Percentiles rank a stretch among this genome's conserved stretches.
Conservation (phyloP, 225 moss, liverwort and hornwort genomes). For the Physcomitrellopsis africana region DNA sequence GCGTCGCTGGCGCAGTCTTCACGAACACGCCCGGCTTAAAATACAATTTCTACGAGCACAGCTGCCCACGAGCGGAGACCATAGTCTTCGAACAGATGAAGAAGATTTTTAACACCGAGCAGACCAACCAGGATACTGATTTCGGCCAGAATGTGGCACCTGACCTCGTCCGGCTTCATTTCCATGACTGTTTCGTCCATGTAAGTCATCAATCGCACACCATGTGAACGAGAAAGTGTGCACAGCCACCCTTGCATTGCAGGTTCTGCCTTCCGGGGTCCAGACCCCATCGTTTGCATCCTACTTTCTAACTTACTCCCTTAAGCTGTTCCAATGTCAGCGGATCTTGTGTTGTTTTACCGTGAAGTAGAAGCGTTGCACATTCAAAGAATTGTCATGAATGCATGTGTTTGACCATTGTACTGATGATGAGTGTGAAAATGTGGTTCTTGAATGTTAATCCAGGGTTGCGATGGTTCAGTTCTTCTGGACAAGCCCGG, state of each 20-base stretch:
- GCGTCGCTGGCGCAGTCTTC: too few species aligned
- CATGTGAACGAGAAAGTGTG: neutral
- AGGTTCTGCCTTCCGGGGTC: too few species aligned
- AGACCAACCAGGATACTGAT: neutral
- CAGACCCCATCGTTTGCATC: too few species aligned
- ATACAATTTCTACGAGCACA: neutral
- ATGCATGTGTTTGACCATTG: neutral
- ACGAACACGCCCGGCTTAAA: too few species aligned
- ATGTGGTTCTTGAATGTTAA: neutral
- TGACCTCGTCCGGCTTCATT: slow-evolving; percentile 29
- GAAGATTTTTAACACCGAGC: neutral
- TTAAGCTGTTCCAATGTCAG: too few species aligned
- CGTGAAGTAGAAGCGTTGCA: neutral
- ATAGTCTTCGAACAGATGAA: slow-evolving; percentile 6
- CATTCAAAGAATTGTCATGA: neutral
- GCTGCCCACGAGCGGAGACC: slow-evolving; percentile 19
- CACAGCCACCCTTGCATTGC: too few species aligned
- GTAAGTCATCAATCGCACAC: neutral
- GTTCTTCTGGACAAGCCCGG: slow-evolving; percentile 13
- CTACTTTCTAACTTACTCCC: too few species aligned
- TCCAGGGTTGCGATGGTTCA: slow-evolving; percentile 21
- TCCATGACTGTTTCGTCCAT: slow-evolving; percentile 32
- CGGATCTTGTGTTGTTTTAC: too few species aligned
- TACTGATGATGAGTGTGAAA: neutral
- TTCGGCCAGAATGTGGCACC: slow-evolving; percentile 12